Evolutionary conservation across 176 grass and related monocot genomes (phyloP), one percentile per base, ranked within the genome.

Genomic region (Elymus sibiricus): DNA sequence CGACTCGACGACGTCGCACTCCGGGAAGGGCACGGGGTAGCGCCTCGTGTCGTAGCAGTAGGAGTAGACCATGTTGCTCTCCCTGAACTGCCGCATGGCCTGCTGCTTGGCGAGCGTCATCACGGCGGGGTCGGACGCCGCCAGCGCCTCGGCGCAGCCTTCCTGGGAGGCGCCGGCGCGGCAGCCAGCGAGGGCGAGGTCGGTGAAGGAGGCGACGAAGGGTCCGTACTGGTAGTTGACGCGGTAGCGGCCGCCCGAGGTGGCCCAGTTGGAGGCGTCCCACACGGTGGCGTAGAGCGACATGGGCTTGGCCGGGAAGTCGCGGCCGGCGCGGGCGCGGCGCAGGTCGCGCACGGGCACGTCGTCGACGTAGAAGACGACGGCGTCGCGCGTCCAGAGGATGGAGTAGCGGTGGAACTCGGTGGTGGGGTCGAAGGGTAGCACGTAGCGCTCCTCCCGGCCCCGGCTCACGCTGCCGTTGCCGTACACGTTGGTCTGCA

Each of bases 371-470:
- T 90, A 98, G 87, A 98, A 98, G 27, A 81, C 66, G 11, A 87
- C 73, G 65, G 74, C 58, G 65, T 46, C 7, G 43, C 65, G 21
- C 1, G 91, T 90, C 93, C 91, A 98, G 14, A 98, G 91, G 87
- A 98, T 92, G 82, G 95, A 98, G 87, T 98, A 98, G 87, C 91
- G 93, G 76, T 98, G 95, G 90, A 95, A 98, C 80, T 90, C 95
- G 11, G 93, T 92, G 75, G 91, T 93, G 1, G 95, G 95, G 79
- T 95, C 91, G 58, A 98, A 98, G 3, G 95, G 91, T 5, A 98
- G 90, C 11, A 82, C 29, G 89, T 98, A 98, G 11, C 95, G 88
- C 77, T 98, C 95, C 85, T 98, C 95, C 0, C 95, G 87, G 9
- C 95, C 93, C 0, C 91, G 91, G 35, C 76, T 82, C 9, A 94